Conservation (phyloP, 805 yeast genomes). For the Wickerhamomyces bovis region DNA sequence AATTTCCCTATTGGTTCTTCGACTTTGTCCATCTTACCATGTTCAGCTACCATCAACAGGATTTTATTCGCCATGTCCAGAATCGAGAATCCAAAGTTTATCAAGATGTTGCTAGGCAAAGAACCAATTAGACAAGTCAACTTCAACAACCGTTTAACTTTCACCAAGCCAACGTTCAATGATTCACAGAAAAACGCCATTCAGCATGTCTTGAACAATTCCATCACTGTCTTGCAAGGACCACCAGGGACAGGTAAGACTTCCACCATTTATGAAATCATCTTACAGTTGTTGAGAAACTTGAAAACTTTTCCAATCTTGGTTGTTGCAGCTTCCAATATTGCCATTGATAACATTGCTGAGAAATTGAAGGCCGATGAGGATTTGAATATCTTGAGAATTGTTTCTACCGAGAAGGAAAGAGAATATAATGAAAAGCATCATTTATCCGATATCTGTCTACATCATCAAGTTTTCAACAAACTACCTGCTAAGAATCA, state of each 20-base stretch:
- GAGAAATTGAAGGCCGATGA: conserved; percentile 54
- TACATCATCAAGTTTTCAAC: conserved; percentile 53
- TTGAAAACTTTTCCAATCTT: conserved; percentile 55
- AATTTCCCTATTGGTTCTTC: conserved; percentile 42
- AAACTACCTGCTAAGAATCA: conserved; percentile 41
- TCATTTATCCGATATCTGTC: conserved; percentile 51
- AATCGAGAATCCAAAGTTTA: conserved; percentile 46
- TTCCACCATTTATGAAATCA: conserved; percentile 59
- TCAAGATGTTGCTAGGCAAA: conserved; percentile 48
- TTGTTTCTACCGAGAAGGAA: conserved; percentile 55
- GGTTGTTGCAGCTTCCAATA: conserved; percentile 71
- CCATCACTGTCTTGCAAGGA: conserved; percentile 60
- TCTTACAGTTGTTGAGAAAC: conserved; percentile 48
- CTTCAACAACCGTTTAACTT: conserved; percentile 49
- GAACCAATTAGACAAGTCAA: conserved; percentile 48
- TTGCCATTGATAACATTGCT: conserved; percentile 72
- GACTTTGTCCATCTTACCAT: conserved; percentile 44
- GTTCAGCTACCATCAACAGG: conserved; percentile 56
- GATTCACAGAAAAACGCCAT: conserved; percentile 51
- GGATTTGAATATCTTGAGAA: conserved; percentile 45
- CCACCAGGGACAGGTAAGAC: conserved; percentile 86
- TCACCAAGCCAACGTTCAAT: conserved; percentile 44
- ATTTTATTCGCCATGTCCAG: conserved; percentile 62
- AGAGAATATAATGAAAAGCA: conserved; percentile 53
- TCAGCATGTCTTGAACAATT: conserved; percentile 22